Base-by-base conservation (phyloP, 352 stramenopile genomes). In the Aphanomyces cochlioides region DNA sequence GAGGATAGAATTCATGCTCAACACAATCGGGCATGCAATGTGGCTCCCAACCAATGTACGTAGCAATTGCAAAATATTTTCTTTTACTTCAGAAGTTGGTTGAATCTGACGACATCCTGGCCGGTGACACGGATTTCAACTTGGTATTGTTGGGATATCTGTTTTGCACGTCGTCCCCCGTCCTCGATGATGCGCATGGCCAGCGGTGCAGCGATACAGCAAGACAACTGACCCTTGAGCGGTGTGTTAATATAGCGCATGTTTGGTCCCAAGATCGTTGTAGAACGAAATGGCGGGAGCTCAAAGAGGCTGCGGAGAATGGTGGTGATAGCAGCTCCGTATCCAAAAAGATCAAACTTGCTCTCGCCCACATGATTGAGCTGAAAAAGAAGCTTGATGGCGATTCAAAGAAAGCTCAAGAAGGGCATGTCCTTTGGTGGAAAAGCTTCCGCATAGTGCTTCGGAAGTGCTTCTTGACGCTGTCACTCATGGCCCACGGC, bases 381-480 rank as follows among this genome's bases (percentile, higher is more conserved):
- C 73, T 92, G n/a, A 92, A 92, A 74, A 75, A 79, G 37, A 75
- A 78, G 13, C 72, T 92, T 48, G 83, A 92, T 40, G 19, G 54
- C 6, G 85, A 91, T 40, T 80, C 90, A 58, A 45, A 73, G 17
- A 83, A 85, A 38, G 77, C 83, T 7, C 81, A 81, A 19, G 85
- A 92, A 37, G 82, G 82, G 3, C 83, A 92, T 64, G 36, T 78
- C 43, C 61, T 90, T 10, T 92, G 85, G 85, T 80, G 79, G 74
- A 90, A 90, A 57, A 85, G 80, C 70, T 43, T 77, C 10, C 83
- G 85, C 21, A 85, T 92, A 57, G 78, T 91, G n/a, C 78, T 91
- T 72, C 76, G 83, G 28, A 92, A 92, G 67, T 91, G 82, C 59
- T 92, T 92, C 47, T 8, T 89, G 7, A 91, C 85, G 58, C 90